Conservation (phyloP, 805 yeast genomes). For the Zygosaccharomyces pseudorouxii region DNA sequence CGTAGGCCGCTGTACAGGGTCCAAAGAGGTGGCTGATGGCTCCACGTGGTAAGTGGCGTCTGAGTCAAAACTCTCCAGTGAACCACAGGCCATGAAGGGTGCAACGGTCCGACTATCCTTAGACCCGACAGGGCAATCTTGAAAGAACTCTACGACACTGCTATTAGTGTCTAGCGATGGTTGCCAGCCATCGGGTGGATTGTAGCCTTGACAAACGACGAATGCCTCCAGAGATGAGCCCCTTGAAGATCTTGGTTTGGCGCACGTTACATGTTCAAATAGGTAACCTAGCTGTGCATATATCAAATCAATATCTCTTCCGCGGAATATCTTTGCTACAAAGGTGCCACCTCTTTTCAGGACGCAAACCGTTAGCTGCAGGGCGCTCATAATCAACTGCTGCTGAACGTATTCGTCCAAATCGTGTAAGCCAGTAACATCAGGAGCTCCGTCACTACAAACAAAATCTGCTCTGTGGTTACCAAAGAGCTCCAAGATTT, state of each 20-base stretch:
- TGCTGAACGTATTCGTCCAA: slow-evolving; percentile 96
- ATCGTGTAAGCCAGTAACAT: slow-evolving; percentile 96
- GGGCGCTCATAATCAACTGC: slow-evolving; percentile 83
- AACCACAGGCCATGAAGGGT: slow-evolving; percentile 95
- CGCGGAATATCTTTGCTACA: slow-evolving; percentile 95
- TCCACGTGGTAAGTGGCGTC: slow-evolving; percentile 78
- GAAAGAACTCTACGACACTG: slow-evolving; percentile 81
- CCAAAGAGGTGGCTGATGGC: slow-evolving; percentile 49
- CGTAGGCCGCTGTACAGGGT: slow-evolving; percentile 93
- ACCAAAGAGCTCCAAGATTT: slow-evolving; percentile 74
- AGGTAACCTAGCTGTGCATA: slow-evolving; percentile 87
- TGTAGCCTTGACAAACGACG: slow-evolving; percentile 84
- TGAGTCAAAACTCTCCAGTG: slow-evolving; percentile 78
- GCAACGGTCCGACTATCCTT: slow-evolving; percentile 71
- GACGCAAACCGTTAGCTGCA: slow-evolving; percentile 86
- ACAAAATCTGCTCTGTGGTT: slow-evolving; percentile 94
- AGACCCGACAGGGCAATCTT: slow-evolving; percentile 50
- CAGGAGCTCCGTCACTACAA: slow-evolving; percentile 98
- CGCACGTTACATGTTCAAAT: slow-evolving; percentile 85
- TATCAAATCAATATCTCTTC: slow-evolving; percentile 88
- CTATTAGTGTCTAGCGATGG: slow-evolving; percentile 54
- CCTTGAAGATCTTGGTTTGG: slow-evolving; percentile 92
- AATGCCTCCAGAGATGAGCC: slow-evolving; percentile 94
- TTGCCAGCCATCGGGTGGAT: slow-evolving; percentile 78
- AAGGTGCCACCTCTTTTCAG: slow-evolving; percentile 86